Evolutionary conservation across 2,329 filamentous ascomycete species (phyloP).

Genomic region (Emydomyces testavorans): DNA sequence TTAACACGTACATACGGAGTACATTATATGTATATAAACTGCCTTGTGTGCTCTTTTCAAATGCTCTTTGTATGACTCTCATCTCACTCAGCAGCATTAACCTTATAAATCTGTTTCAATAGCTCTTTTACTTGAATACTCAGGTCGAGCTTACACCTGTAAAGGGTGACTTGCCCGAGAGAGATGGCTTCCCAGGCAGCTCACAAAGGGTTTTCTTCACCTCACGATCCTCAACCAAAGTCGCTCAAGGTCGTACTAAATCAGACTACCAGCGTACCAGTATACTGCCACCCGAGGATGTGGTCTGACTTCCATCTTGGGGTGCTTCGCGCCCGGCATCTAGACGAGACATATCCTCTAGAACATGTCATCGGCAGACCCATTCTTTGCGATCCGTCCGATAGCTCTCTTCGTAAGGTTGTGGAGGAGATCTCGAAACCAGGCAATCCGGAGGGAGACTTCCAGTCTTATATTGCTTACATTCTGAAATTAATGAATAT

Average conservation of each 20-base stretch:
- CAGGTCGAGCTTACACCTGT: too few relatives aligned
- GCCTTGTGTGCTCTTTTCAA: too few relatives aligned
- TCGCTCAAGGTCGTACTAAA: slow-evolving; percentile 1
- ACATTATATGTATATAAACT: too few relatives aligned
- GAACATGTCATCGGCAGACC: slow-evolving; percentile 6
- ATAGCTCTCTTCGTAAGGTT: neutral
- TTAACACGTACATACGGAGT: too few relatives aligned
- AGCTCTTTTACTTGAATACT: too few relatives aligned
- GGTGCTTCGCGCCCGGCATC: neutral
- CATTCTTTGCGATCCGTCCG: neutral
- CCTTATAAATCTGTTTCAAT: too few relatives aligned
- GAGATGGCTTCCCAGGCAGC: too few relatives aligned
- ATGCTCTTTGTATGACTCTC: too few relatives aligned
- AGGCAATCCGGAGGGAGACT: neutral
- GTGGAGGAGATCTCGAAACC: neutral
- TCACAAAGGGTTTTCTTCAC: neutral
- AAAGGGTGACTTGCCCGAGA: too few relatives aligned
- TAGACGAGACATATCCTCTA: neutral
- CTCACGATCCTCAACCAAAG: neutral
- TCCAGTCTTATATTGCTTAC: neutral
- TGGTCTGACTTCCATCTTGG: slow-evolving; percentile 8
- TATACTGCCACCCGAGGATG: slow-evolving; percentile 7
- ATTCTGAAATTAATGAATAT: neutral
- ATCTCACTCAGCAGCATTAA: too few relatives aligned
- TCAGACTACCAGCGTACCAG: neutral